Evolutionary conservation across 306 rosid genomes (phyloP), one percentile per base, ranked within the genome.

Genomic region (Benincasa hispida): DNA sequence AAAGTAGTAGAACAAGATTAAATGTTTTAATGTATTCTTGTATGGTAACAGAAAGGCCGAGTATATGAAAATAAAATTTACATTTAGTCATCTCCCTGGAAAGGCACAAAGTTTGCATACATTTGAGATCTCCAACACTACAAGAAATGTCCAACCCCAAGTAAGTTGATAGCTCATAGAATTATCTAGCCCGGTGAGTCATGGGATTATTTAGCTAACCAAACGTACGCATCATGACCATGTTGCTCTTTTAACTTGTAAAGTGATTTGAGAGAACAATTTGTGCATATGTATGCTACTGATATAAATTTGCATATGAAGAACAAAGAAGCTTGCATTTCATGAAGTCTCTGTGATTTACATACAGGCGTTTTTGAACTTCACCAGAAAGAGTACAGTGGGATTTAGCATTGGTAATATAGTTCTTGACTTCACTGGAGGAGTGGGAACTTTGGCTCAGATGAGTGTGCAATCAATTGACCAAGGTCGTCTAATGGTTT

Each of bases 381-480:
- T 81, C 28, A 39, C 32, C 61, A 77, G 97, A 67, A 89, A 93
- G 80, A 89, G 95, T 82, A 93, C 95, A 1, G 86, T 88, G 50
- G 97, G 98, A 10, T 91, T 91, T 85, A 93, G 93, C 84, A 93
- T 93, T 69, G 87, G 79, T 12, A 88, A 85, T 76, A 82, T 91
- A 75, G 76, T 89, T 56, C 84, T 91, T 6, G 98, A 93, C 79
- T 89, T 91, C 74, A 78, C 81, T 21, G 98, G 97, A 86, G 84
- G 93, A 7, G 10, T 88, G 56, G 84, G 88, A 59, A 93, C 84
- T 80, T 93, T 88, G 70, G 67, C n/a, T 34, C 95, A 93, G 77
- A 88, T 93, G 98, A 67, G 79, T 39, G 78, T 87, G 81, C 98
- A 93, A 73, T 91, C 98, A n/a, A 81, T 88, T 34, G 97, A 93